Base-by-base conservation (phyloP, 2,329 filamentous ascomycete genomes). In the Fusarium euwallaceae region DNA sequence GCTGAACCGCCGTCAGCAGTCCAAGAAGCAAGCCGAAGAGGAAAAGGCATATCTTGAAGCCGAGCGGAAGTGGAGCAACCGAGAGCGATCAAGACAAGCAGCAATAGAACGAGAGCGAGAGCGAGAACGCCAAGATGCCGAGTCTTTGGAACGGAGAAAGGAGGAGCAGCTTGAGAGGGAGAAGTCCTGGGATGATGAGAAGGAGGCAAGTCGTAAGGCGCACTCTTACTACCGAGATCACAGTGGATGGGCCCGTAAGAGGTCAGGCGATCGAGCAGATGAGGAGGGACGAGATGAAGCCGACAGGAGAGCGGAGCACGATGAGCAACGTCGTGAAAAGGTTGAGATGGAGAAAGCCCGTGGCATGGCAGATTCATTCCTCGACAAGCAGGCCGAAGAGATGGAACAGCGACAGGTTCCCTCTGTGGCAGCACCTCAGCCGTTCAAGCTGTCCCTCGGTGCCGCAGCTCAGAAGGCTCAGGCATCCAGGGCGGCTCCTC, bases 371-470 rank as follows among this genome's bases (percentile, higher is more conserved):
- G 95, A 98, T 82, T 94, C 94, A 45, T 98, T 98, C 91, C 88
- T 98, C 69, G 94, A 95, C 75, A 90, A 92, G 70, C 94, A 97
- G 81, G 94, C 93, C 0, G 90, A 93, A 76, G 95, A 97, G 79
- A 88, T 97, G 81, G 90, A 89, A 75, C 83, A 86, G 51, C 84
- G 86, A 51, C 79, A 80, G 48, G 71, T 84, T 74, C 79, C 82
- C 65, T 76, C 79, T 8, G 84, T 81, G 2, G 80, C 86, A 11
- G 89, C 90, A 66, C 94, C 94, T 4, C 92, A 94, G 79, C 92
- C 92, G 27, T 97, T 98, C 89, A 98, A 98, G 83, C 89, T 98
- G 67, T 98, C 95, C 2, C 92, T 98, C 29, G 95, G 95, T 64
- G 95, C 95, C 1, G 94, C 95, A 0, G 94, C 95, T 0, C 95